These are phyloP conservation scores for Nakaseomyces nivariensis DNA, from an alignment of 1,139 yeast species.

Conservation along the genomic window DNA sequence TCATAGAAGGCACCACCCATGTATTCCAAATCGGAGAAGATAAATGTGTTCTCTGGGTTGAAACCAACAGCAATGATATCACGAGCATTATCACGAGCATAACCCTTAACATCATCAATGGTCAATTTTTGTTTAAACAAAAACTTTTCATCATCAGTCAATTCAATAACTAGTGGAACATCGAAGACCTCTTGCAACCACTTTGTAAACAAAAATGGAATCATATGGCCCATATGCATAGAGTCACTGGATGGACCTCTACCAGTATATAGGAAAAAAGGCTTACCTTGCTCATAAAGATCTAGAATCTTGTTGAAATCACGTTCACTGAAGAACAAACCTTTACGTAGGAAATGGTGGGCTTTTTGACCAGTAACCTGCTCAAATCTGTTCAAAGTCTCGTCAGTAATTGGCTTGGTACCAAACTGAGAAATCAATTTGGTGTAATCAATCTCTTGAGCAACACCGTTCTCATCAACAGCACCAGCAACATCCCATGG, in stretches of 20 bases:
- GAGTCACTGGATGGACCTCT: slow-evolving; percentile 95
- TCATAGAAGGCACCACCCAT: slow-evolving; percentile 94
- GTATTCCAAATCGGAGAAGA: slow-evolving; percentile 83
- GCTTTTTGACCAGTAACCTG: slow-evolving; percentile 82
- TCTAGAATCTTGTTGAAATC: slow-evolving; percentile 75
- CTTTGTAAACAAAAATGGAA: slow-evolving; percentile 90
- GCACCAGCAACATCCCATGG: slow-evolving; percentile 99
- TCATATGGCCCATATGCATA: slow-evolving; percentile 95
- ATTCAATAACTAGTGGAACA: slow-evolving; percentile 88
- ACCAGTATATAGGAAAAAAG: slow-evolving; percentile 93
- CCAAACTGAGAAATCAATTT: slow-evolving; percentile 83
- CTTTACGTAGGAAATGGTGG: slow-evolving; percentile 86
- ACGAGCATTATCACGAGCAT: slow-evolving; percentile 73
- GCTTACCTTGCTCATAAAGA: slow-evolving; percentile 87
- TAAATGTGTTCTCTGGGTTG: slow-evolving; percentile 87
- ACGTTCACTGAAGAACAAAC: slow-evolving; percentile 87
- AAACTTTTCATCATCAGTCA: slow-evolving; percentile 97
- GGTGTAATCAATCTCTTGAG: slow-evolving; percentile 83
- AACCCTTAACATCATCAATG: slow-evolving; percentile 76
- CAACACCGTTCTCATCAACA: slow-evolving; percentile 75
- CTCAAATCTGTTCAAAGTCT: slow-evolving; percentile 65
- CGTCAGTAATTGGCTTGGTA: slow-evolving; percentile 61
- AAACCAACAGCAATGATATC: slow-evolving; percentile 95
- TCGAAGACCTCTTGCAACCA: slow-evolving; percentile 98
- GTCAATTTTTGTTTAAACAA: slow-evolving; percentile 84